Evolutionary conservation across 805 yeast genomes (phyloP).

Genomic region (Danielia oregonensis): DNA sequence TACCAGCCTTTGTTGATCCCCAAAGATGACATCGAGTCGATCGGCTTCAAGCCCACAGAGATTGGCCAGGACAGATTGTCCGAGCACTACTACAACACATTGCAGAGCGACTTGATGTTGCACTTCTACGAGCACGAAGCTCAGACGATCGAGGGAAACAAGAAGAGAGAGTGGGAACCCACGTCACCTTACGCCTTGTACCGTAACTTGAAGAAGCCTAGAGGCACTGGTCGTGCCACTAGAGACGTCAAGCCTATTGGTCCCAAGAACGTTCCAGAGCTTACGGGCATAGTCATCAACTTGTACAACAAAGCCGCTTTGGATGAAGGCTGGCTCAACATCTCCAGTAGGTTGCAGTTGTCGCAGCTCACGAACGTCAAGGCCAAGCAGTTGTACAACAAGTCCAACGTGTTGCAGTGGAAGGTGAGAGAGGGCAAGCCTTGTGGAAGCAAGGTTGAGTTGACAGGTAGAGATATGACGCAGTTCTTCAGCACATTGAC

Average conservation of each 20-base stretch:
- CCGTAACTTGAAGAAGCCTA: slow-evolving; percentile 73
- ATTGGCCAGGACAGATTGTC: slow-evolving; percentile 76
- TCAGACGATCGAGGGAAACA: slow-evolving; percentile 53
- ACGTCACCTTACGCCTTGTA: slow-evolving; percentile 84
- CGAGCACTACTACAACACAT: slow-evolving; percentile 71
- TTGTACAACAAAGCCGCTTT: slow-evolving; percentile 73
- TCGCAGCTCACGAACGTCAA: slow-evolving; percentile 94
- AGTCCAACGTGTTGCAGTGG: slow-evolving; percentile 81
- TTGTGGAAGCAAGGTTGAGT: slow-evolving; percentile 83
- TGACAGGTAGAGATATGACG: slow-evolving; percentile 76
- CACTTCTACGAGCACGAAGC: slow-evolving; percentile 71
- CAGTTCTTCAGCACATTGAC: slow-evolving; percentile 85
- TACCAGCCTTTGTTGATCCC: slow-evolving; percentile 64
- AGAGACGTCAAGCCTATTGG: slow-evolving; percentile 68
- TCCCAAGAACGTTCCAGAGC: slow-evolving; percentile 67
- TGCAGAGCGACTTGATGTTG: slow-evolving; percentile 74
- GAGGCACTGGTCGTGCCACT: slow-evolving; percentile 69
- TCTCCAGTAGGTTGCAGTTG: slow-evolving; percentile 72
- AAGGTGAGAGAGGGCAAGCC: slow-evolving; percentile 80
- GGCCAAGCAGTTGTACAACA: slow-evolving; percentile 69
- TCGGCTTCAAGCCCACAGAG: slow-evolving; percentile 69
- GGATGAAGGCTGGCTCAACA: slow-evolving; percentile 65
- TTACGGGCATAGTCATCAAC: slow-evolving; percentile 66
- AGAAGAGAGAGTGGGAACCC: slow-evolving; percentile 81
- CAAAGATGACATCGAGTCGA: slow-evolving; percentile 74